Conservation (phyloP, 139 green algal species). For the Astrephomene gubernaculifera region DNA sequence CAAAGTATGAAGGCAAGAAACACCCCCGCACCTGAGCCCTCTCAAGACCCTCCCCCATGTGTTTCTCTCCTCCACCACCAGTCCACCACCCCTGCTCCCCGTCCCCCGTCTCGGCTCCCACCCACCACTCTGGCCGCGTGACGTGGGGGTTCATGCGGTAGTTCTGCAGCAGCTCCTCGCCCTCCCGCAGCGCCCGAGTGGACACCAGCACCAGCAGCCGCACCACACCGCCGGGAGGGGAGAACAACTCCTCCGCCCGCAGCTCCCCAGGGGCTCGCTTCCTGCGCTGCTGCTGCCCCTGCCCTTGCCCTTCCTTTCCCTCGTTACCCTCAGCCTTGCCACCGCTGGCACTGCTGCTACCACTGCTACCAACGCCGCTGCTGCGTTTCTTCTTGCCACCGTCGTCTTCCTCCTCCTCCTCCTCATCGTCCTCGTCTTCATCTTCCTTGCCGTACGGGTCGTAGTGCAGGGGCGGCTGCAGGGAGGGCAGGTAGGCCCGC, state of each 20-base stretch:
- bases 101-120: background rate
- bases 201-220: slow-evolving; percentile 43
- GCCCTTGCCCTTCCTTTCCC: background rate
- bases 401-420: background rate
- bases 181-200: background rate
- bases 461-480: slow-evolving; percentile 24
- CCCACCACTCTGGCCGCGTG: slow-evolving; percentile 44
- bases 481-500: slow-evolving; percentile 36
- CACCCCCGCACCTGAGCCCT: background rate
- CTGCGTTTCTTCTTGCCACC: too few relatives aligned
- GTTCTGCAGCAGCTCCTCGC: slow-evolving; percentile 55
- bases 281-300: background rate
- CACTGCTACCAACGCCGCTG: background rate
- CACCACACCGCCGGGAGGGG: slow-evolving; percentile 14
- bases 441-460: slow-evolving; percentile 3
- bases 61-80: background rate
- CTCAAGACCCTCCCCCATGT: background rate
- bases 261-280: background rate
- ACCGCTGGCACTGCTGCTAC: background rate
- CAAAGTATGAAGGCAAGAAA: background rate
- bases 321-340: too few relatives aligned
- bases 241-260: background rate
- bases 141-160: slow-evolving; percentile 54
- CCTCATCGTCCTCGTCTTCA: background rate
- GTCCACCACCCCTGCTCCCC: background rate